Evolutionary conservation across 2,329 filamentous ascomycete genomes (phyloP).

Genomic region (Raffaelea albimanens): DNA sequence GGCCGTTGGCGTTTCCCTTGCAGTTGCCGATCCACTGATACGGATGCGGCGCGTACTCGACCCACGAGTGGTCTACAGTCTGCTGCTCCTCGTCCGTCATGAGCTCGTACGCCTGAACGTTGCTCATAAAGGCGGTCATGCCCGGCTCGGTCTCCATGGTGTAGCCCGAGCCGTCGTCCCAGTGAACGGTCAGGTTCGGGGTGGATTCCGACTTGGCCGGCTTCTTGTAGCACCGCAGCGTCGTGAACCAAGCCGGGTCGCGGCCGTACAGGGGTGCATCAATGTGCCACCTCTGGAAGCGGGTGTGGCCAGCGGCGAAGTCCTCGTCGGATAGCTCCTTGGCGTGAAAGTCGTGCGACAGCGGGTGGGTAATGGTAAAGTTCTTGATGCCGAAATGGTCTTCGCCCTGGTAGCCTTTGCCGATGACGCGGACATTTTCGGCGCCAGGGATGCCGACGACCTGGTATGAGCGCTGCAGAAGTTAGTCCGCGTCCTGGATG

Average conservation of each 20-base stretch:
- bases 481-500: not conserved
- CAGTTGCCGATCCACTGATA: conserved; percentile 34
- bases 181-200: conserved; percentile 20
- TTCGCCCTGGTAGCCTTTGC: conserved; percentile 33
- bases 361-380: conserved; percentile 19
- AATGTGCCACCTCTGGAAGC: conserved; percentile 40
- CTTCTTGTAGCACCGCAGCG: conserved; percentile 27
- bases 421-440: conserved; percentile 33
- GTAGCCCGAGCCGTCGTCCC: conserved; percentile 22
- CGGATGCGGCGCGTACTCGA: conserved; percentile 34
- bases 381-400: conserved; percentile 33
- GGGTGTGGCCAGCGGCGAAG: conserved; percentile 29
- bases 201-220: conserved; percentile 22
- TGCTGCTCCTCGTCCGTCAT: conserved; percentile 29
- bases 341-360: conserved; percentile 28
- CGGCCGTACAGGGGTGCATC: conserved; percentile 33
- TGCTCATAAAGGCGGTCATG: conserved; percentile 33
- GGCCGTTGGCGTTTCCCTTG: conserved; percentile 27
- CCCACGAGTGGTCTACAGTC: conserved; percentile 32
- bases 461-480: conserved; percentile 18
- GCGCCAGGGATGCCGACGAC: conserved; percentile 29
- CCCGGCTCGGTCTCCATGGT: conserved; percentile 32
- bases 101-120: conserved; percentile 29
- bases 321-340: conserved; percentile 21
- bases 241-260: conserved; percentile 20